A percentile compares a stretch with the other conserved stretches of the same genome.
phyloP scores from a whole-genome alignment of 257 asterid species.

The Solanum pennellii region DNA sequence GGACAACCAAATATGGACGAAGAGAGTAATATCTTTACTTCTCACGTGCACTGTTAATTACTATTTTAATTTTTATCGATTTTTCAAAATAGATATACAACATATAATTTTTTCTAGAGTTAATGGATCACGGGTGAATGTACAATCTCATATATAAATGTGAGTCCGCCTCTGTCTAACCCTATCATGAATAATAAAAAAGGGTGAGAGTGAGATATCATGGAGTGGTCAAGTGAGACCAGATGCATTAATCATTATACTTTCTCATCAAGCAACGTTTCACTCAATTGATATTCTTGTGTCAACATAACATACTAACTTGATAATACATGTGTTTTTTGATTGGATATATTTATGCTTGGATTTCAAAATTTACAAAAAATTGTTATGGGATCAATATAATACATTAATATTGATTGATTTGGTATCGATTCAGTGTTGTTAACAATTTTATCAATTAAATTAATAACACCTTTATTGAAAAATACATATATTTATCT shows the following conservation, averaged over 20 bases:
- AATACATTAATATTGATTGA: no score
- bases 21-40: no score
- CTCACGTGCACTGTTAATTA: no score
- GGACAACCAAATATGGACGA: no score
- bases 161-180: neutral
- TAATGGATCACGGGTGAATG: accelerated
- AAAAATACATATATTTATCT: no score
- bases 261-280: neutral
- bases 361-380: neutral
- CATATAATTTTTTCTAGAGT: neutral
- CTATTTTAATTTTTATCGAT: accelerated
- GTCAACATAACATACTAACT: neutral
- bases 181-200: neutral
- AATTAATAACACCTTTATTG: neutral
- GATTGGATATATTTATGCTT: neutral
- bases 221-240: constrained; percentile 2
- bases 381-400: neutral
- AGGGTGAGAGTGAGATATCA: neutral
- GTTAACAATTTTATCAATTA: neutral
- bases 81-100: no score
- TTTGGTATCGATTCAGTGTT: neutral
- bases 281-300: neutral
- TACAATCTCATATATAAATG: neutral
- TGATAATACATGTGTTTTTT: neutral
- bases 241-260: neutral